These are phyloP conservation scores for Podaxis mareebaensis DNA, from an alignment of 768 basidiomycete genomes.

Conservation along the genomic window DNA sequence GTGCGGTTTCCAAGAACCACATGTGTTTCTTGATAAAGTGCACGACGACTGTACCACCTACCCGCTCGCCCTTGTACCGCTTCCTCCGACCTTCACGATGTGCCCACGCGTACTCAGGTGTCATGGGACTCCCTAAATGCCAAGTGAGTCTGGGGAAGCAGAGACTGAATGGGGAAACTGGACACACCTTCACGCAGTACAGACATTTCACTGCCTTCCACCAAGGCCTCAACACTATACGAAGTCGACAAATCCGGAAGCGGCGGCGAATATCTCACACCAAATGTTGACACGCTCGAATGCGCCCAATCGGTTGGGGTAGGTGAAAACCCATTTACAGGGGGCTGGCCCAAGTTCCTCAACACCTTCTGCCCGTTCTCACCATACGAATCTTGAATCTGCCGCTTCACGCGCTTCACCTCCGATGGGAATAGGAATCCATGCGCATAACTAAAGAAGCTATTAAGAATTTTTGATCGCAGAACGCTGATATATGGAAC, in stretches of 20 bases:
- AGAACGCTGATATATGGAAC: slow-evolving; percentile 29
- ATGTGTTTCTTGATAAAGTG: slow-evolving; percentile 97
- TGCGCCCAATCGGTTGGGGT: slow-evolving; percentile 68
- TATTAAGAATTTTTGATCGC: slow-evolving; percentile 9
- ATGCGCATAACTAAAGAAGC: slow-evolving; percentile 73
- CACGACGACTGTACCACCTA: slow-evolving; percentile 93
- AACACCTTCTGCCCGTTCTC: slow-evolving; percentile 41
- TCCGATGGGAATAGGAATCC: slow-evolving; percentile 95
- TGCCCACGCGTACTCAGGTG: slow-evolving; percentile 66
- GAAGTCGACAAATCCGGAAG: slow-evolving; percentile 59
- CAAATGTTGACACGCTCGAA: slow-evolving; percentile 88
- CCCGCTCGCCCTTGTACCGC: slow-evolving; percentile 65
- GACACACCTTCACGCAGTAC: slow-evolving; percentile 59
- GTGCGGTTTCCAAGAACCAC: slow-evolving; percentile 94
- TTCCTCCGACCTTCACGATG: slow-evolving; percentile 68
- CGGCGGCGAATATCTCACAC: slow-evolving; percentile 72
- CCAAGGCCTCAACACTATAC: slow-evolving; percentile 86
- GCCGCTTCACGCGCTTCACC: slow-evolving; percentile 64
- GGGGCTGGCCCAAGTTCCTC: slow-evolving; percentile 23
- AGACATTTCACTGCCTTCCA: slow-evolving; percentile 91
- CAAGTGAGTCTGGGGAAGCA: slow-evolving; percentile 1
- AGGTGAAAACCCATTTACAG: slow-evolving; percentile 32
- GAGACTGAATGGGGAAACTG: neutral
- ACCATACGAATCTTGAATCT: slow-evolving; percentile 49
- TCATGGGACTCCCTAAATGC: slow-evolving; percentile 52